Conservation (phyloP, 1,284 basidiomycete species). For the Psilocybe mexicana region DNA sequence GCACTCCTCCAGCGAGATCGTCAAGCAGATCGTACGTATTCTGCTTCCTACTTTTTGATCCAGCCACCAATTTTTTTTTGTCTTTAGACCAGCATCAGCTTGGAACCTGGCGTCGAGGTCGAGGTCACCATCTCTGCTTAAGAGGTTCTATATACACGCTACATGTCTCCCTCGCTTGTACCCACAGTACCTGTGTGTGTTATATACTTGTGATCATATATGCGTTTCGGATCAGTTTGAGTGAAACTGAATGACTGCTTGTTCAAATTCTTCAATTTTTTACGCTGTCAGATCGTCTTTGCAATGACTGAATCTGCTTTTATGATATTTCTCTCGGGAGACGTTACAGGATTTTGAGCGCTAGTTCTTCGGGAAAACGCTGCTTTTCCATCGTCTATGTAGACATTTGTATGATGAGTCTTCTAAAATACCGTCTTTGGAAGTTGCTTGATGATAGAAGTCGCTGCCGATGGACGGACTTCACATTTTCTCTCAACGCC, state of each 20-base stretch:
- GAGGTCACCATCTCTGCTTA: constrained; percentile 94
- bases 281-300: no score
- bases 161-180: background rate
- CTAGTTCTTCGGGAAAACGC: no score
- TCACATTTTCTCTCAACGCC: no score
- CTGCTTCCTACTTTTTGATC: background rate
- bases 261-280: background rate
- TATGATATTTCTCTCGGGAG: no score
- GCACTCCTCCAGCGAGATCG: constrained; percentile 97
- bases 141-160: constrained; percentile 13
- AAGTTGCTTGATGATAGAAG: background rate
- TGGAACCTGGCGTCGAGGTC: constrained; percentile 99
- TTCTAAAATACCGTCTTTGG: background rate
- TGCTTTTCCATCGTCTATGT: background rate
- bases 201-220: background rate
- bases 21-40: constrained; percentile 95
- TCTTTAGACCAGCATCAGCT: constrained; percentile 90
- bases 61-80: constrained; percentile 4
- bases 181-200: background rate
- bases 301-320: no score
- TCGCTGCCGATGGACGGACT: no score
- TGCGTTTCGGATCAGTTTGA: background rate
- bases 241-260: background rate
- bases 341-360: no score
- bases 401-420: background rate